Percentiles rank a stretch among this genome's conserved stretches.
Evolutionary conservation across 129 eudicot genomes (phyloP).

Genomic region (Chrysanthemum lavandulifolium): DNA sequence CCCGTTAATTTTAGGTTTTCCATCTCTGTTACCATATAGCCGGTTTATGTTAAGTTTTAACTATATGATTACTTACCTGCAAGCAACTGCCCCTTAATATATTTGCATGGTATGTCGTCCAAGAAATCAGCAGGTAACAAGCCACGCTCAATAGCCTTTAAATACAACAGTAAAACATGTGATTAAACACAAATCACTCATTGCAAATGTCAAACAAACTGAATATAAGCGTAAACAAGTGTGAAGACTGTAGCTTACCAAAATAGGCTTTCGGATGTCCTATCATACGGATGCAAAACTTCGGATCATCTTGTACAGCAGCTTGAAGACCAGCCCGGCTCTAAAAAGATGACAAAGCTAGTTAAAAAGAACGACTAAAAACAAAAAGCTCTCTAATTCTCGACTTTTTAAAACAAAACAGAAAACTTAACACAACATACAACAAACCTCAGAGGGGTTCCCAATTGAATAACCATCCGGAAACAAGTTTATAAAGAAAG

Average conservation of each 20-base stretch:
- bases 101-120: slow-evolving; percentile 96
- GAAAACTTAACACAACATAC: slow-evolving; percentile 5
- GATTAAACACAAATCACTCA: neutral
- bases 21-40: too few species aligned
- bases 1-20: neutral
- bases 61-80: slow-evolving; percentile 54
- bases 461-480: slow-evolving; percentile 84
- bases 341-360: slow-evolving; percentile 30
- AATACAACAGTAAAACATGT: slow-evolving; percentile 11
- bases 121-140: slow-evolving; percentile 80
- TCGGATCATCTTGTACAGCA: slow-evolving; percentile 58
- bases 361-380: neutral
- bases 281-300: slow-evolving; percentile 77
- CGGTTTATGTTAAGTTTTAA: neutral
- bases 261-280: slow-evolving; percentile 82
- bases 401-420: neutral
- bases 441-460: slow-evolving; percentile 75
- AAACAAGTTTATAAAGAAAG: slow-evolving; percentile 71
- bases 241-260: slow-evolving; percentile 46
- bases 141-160: slow-evolving; percentile 92
- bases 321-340: slow-evolving; percentile 51
- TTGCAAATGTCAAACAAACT: neutral
- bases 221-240: neutral
- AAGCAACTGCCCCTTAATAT: slow-evolving; percentile 56
- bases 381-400: neutral